Conservation (phyloP, 305 asterid species). For the Fraxinus sp. region DNA sequence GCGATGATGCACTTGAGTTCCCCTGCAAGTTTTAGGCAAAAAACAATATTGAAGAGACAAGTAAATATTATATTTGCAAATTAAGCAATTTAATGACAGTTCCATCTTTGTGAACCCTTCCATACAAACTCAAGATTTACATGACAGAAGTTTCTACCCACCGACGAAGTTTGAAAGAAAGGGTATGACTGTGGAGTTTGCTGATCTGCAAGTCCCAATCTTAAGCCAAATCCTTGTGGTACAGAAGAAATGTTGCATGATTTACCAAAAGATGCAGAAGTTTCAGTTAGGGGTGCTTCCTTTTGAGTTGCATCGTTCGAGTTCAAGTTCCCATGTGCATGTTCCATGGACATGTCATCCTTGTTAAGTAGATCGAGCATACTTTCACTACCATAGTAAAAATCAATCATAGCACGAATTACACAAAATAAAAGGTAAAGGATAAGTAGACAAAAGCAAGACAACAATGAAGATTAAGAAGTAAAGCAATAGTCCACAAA, state of each 20-base stretch:
- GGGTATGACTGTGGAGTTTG: constrained; percentile 40
- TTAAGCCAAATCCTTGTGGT: constrained; percentile 38
- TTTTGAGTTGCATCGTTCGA: constrained; percentile 29
- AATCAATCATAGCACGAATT: constrained; percentile 13
- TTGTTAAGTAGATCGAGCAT: constrained; percentile 32
- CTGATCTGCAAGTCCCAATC: constrained; percentile 38
- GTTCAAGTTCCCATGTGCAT: constrained; percentile 29
- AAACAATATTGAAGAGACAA: constrained; percentile 4
- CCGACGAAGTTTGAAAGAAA: constrained; percentile 40
- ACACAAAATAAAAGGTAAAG: neutral
- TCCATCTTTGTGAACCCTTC: constrained; percentile 13
- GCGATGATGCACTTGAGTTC: constrained; percentile 30
- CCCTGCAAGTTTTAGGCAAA: constrained; percentile 42
- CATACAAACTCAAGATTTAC: constrained; percentile 13
- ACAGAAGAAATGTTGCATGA: constrained; percentile 30
- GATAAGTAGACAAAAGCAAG: constrained; percentile 12
- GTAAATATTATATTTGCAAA: neutral
- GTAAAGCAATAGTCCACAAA: neutral
- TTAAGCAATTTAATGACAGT: neutral
- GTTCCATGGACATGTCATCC: constrained; percentile 35
- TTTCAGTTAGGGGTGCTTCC: constrained; percentile 28
- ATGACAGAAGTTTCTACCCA: constrained; percentile 29
- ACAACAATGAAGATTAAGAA: neutral
- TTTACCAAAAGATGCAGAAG: constrained; percentile 28
- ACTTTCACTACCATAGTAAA: constrained; percentile 35